Base-by-base conservation (phyloP, 106 monocot genomes). In the Cymbidium sinense region DNA sequence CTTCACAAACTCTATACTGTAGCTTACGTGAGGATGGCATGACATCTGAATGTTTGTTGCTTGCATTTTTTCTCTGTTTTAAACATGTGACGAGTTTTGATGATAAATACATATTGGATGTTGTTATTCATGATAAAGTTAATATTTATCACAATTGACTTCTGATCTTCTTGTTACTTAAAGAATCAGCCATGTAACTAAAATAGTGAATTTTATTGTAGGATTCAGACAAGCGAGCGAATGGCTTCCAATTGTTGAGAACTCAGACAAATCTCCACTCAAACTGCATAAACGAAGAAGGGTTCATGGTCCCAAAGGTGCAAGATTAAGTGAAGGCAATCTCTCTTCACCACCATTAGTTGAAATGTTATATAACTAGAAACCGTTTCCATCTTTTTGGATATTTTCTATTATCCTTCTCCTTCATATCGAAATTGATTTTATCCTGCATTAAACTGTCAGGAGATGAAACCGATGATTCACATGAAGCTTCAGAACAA, bases 401-500 rank as follows among this genome's bases (percentile, higher is more conserved):
- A 73, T 75, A 23, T 35, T 3, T 54, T 77, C 15, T 64, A 50
- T 35, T 52, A 39, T 35, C 10, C 50, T 75, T 43, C 37, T 6
- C 23, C n/a, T n/a, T n/a, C n/a, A n/a, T 35, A 43, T 64, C 7
- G 21, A 83, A 78, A 55, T 71, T 78, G 36, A 21, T 36, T 71
- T 39, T 39, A 71, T 71, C 5, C 23, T 71, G 37, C 21, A 17
- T 39, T 67, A 39, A 36, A 71, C 37, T 36, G 20, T 85, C 76
- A 95, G 94, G 81, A 81, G 76, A 72, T 33, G 82, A 91, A 80
- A 65, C 76, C 70, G 52, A 47, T 70, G 75, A 23, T 29, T 75
- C 79, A 11, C 58, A 71, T 78, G 80, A 84, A 47, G 55, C n/a
- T 64, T 79, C 80, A 44, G 82, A 82, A 31, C 82, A 86, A 79